phyloP scores from a whole-genome alignment of 768 basidiomycete species.

The Suillus subaureus region DNA sequence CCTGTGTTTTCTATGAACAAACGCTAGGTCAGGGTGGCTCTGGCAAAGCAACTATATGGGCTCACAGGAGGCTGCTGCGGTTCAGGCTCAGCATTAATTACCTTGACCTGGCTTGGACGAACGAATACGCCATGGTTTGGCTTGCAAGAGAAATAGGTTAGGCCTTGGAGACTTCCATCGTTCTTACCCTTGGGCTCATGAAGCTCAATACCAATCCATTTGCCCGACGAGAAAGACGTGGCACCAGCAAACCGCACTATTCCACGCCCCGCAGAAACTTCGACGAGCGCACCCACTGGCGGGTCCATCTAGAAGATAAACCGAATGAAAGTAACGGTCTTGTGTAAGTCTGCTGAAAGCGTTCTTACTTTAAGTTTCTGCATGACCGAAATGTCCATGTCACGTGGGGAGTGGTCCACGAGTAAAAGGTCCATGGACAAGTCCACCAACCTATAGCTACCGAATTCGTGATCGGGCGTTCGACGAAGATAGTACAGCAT shows the following conservation, averaged over 20 bases:
- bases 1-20: slow-evolving; percentile 28
- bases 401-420: background rate
- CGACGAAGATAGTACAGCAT: background rate
- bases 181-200: slow-evolving; percentile 89
- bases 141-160: slow-evolving; percentile 81
- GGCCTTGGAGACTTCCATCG: slow-evolving; percentile 83
- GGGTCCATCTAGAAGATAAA: slow-evolving; percentile 35
- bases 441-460: background rate
- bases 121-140: slow-evolving; percentile 86
- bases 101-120: slow-evolving; percentile 79
- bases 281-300: slow-evolving; percentile 73
- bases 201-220: slow-evolving; percentile 95
- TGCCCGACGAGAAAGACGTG: slow-evolving; percentile 83
- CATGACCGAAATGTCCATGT: background rate
- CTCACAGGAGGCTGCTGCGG: slow-evolving; percentile 24
- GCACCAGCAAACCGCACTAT: slow-evolving; percentile 83
- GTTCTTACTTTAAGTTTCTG: background rate
- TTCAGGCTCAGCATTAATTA: slow-evolving; percentile 42
- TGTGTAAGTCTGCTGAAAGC: slow-evolving; percentile 1
- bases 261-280: slow-evolving; percentile 80
- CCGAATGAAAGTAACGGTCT: background rate
- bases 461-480: background rate
- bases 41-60: slow-evolving; percentile 5
- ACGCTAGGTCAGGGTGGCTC: background rate
- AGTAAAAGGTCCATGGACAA: background rate